Evolutionary conservation across 352 stramenopile genomes (phyloP).

Genomic region (Phytophthora pini): DNA sequence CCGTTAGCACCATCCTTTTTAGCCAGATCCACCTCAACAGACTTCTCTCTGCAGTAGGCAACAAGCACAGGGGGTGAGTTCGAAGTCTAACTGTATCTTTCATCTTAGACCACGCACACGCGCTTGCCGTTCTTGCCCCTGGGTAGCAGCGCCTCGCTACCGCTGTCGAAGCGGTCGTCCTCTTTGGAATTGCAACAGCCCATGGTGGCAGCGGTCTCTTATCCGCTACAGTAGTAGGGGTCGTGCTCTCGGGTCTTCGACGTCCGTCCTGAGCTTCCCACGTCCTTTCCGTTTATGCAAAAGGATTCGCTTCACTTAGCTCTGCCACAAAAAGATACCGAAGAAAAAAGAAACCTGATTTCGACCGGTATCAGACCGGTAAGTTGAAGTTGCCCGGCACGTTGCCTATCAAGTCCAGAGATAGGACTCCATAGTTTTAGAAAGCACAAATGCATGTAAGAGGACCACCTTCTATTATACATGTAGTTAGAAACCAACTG

Average conservation of each 20-base stretch:
- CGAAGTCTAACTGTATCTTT: neutral
- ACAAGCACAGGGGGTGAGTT: slow-evolving; percentile 3
- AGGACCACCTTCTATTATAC: no score
- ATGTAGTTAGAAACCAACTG: no score
- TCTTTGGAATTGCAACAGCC: slow-evolving; percentile 75
- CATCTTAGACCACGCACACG: slow-evolving; percentile 27
- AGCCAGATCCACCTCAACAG: slow-evolving; percentile 34
- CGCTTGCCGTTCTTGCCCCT: slow-evolving; percentile 54
- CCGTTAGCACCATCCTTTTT: slow-evolving; percentile 42
- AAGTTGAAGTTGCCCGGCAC: slow-evolving; percentile 9
- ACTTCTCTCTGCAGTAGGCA: slow-evolving; percentile 38
- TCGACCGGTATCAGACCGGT: slow-evolving; percentile 20
- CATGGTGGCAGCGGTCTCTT: slow-evolving; percentile 41
- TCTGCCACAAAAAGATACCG: slow-evolving; percentile 10
- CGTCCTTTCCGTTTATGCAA: slow-evolving; percentile 23
- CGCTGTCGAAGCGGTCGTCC: slow-evolving; percentile 65
- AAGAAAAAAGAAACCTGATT: slow-evolving; percentile 17
- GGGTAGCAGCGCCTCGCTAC: slow-evolving; percentile 56
- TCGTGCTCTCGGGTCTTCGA: no score
- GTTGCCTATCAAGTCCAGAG: no score
- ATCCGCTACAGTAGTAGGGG: neutral
- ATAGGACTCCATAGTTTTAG: no score
- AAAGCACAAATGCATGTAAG: no score
- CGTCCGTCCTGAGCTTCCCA: slow-evolving; percentile 3
- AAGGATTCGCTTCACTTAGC: neutral